Percentiles rank a stretch among this genome's conserved stretches.
phyloP scores from a whole-genome alignment of 495 filamentous ascomycete genomes.

The Penicillium riverlandense region DNA sequence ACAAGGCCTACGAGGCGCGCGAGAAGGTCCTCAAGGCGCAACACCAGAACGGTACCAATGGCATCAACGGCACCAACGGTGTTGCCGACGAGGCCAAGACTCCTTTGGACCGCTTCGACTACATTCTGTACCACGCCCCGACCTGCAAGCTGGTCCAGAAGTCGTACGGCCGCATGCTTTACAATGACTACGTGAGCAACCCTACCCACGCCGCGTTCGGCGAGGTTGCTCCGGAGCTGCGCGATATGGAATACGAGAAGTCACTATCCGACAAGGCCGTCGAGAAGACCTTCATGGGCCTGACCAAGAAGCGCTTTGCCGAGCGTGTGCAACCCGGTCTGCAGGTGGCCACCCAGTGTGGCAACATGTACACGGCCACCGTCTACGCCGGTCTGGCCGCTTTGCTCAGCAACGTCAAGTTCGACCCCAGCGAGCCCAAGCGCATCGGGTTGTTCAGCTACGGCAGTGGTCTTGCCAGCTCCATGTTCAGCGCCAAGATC shows the following conservation, averaged over 20 bases:
- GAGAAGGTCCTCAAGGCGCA: conserved; percentile 61
- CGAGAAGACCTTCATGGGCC: conserved; percentile 93
- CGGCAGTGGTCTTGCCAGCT: conserved; percentile 84
- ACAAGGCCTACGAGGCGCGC: conserved; percentile 87
- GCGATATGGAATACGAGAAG: conserved; percentile 73
- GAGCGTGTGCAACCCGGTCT: conserved; percentile 80
- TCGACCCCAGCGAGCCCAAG: conserved; percentile 70
- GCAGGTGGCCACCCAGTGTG: conserved; percentile 86
- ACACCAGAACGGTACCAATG: conserved; percentile 55
- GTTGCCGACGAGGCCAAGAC: conserved; percentile 50
- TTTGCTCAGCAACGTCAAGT: conserved; percentile 64
- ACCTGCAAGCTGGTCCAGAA: conserved; percentile 98
- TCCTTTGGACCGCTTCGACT: conserved; percentile 86
- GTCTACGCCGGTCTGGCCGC: conserved; percentile 82
- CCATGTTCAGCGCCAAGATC: conserved; percentile 82
- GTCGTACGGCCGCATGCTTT: conserved; percentile 88
- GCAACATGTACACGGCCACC: conserved; percentile 98
- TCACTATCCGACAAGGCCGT: conserved; percentile 88
- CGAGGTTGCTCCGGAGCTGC: conserved; percentile 79
- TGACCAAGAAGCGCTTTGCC: conserved; percentile 93
- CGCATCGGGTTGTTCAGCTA: conserved; percentile 90
- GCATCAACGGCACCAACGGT: conserved; percentile 55
- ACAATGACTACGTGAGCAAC: conserved; percentile 88
- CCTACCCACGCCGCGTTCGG: conserved; percentile 72
- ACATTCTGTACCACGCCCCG: conserved; percentile 91